Conservation (phyloP, 139 green algal genomes). For the Chlamydomonas asymmetrica region DNA sequence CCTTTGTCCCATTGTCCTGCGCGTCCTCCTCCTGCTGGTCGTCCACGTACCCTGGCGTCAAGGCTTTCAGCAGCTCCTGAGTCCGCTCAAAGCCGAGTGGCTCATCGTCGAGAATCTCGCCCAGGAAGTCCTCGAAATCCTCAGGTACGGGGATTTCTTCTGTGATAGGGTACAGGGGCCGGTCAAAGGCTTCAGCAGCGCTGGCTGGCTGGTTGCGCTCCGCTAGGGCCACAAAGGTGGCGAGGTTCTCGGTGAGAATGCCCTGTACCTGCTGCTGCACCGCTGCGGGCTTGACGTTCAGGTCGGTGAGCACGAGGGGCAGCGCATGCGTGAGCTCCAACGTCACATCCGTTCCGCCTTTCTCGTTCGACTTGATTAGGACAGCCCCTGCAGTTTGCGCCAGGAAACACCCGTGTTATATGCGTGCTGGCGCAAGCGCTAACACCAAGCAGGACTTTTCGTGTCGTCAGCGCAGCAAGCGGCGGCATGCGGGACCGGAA, state of each 20-base stretch:
- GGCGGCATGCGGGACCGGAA: too few relatives aligned
- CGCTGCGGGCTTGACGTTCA: constrained; percentile 32
- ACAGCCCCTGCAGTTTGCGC: constrained; percentile 33
- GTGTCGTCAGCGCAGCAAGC: too few relatives aligned
- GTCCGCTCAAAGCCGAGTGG: too few relatives aligned
- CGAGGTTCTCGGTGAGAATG: constrained; percentile 52
- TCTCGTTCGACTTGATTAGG: neutral
- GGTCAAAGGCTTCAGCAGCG: too few relatives aligned
- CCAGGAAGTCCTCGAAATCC: too few relatives aligned
- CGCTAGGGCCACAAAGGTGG: constrained; percentile 27
- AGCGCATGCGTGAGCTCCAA: constrained; percentile 35
- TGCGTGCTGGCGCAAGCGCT: too few relatives aligned
- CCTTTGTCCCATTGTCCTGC: neutral
- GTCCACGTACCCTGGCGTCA: neutral
- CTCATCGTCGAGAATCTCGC: too few relatives aligned
- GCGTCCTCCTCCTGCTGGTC: neutral
- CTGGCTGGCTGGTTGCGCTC: too few relatives aligned
- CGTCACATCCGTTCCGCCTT: constrained; percentile 19
- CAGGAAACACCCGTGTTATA: too few relatives aligned
- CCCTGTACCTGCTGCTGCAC: constrained; percentile 41
- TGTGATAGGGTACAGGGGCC: too few relatives aligned
- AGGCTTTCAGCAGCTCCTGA: neutral
- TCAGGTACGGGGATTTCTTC: too few relatives aligned
- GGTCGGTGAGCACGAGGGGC: constrained; percentile 41
- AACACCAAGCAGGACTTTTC: too few relatives aligned